These are phyloP conservation scores for Nicotiana tabacum DNA, from an alignment of 257 asterid genomes.

Conservation along the genomic window DNA sequence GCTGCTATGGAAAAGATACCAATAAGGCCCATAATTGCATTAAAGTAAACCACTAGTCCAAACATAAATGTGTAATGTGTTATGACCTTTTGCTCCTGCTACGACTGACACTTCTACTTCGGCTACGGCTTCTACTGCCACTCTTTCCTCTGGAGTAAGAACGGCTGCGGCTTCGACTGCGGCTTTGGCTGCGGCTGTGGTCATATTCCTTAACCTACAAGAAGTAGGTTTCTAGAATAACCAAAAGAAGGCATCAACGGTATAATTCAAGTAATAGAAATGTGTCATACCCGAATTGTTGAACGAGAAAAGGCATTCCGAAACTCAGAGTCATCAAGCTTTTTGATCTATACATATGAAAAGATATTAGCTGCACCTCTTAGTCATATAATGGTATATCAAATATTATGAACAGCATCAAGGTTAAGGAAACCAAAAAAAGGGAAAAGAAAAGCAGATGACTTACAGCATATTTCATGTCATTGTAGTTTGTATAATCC, in stretches of 20 bases:
- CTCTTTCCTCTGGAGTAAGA: slow-evolving; percentile 66
- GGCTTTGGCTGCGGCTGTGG: slow-evolving; percentile 63
- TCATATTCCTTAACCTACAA: slow-evolving; percentile 83
- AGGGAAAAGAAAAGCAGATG: background rate
- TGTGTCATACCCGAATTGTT: slow-evolving; percentile 59
- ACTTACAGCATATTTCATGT: slow-evolving; percentile 91
- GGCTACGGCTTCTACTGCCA: slow-evolving; percentile 59
- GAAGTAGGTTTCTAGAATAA: background rate
- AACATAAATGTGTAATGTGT: slow-evolving; percentile 4
- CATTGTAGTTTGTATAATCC: slow-evolving; percentile 80
- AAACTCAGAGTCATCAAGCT: slow-evolving; percentile 91
- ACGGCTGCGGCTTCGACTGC: slow-evolving; percentile 69
- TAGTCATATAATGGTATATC: background rate
- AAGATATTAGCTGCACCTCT: slow-evolving; percentile 1
- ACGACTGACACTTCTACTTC: slow-evolving; percentile 56
- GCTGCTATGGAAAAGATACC: slow-evolving; percentile 41
- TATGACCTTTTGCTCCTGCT: slow-evolving; percentile 82
- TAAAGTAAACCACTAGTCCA: background rate
- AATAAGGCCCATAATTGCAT: background rate
- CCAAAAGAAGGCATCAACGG: background rate
- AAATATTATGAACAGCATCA: background rate
- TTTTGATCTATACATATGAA: slow-evolving; percentile 54
- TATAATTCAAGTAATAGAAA: slow-evolving; percentile 4
- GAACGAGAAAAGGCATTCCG: slow-evolving; percentile 83
- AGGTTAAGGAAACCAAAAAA: background rate